These are phyloP conservation scores for Aspergillus niger DNA, from an alignment of 2,329 filamentous ascomycete species.

Conservation along the genomic window DNA sequence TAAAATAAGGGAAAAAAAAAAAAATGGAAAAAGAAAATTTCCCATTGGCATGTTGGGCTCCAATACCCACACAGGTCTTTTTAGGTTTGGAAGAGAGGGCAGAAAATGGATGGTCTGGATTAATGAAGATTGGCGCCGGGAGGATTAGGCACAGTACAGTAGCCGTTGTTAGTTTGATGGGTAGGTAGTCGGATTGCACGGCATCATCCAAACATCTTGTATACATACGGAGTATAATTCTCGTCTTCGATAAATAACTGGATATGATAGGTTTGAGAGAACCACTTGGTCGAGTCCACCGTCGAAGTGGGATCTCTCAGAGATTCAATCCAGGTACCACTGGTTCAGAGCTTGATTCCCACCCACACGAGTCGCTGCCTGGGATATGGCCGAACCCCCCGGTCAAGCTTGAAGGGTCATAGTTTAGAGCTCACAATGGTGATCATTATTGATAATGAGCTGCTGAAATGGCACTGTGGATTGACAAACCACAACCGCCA, in stretches of 20 bases:
- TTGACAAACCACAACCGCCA: conserved; percentile 9
- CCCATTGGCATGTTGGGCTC: conserved; percentile 14
- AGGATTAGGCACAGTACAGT: conserved; percentile 24
- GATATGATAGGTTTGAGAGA: neutral
- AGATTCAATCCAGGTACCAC: conserved; percentile 23
- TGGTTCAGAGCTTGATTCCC: conserved; percentile 10
- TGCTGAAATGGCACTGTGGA: conserved; percentile 6
- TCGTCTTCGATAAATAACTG: neutral
- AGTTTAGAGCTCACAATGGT: conserved; percentile 7
- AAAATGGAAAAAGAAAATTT: neutral
- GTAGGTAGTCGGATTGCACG: neutral
- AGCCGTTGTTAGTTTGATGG: conserved; percentile 9
- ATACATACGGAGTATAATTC: neutral
- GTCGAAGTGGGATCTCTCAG: conserved; percentile 19
- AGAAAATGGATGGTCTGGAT: conserved; percentile 21
- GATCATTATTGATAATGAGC: conserved; percentile 10
- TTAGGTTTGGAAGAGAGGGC: conserved; percentile 18
- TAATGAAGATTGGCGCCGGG: conserved; percentile 25
- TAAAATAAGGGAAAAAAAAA: neutral
- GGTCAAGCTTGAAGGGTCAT: conserved; percentile 4
- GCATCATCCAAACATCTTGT: neutral
- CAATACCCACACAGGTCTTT: conserved; percentile 13
- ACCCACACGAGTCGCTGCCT: conserved; percentile 15
- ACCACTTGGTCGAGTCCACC: conserved; percentile 7
- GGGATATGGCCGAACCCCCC: conserved; percentile 1